Evolutionary conservation across 306 rosid genomes (phyloP).

Genomic region (Pyrus bretschneideri): DNA sequence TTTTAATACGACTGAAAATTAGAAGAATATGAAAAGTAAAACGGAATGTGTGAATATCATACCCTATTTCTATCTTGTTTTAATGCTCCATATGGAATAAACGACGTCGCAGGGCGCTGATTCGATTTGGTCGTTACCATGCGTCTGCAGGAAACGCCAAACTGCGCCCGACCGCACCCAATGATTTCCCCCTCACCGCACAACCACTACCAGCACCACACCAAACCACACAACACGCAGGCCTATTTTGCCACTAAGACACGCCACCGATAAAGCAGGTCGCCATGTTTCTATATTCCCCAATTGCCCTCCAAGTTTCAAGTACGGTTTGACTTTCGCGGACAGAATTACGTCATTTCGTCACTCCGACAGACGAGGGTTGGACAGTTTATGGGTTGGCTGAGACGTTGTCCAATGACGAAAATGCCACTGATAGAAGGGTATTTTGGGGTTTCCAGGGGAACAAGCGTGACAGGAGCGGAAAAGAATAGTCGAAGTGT

Average conservation of each 20-base stretch:
- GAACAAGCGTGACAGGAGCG: constrained; percentile 1
- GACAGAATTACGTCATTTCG: not conserved
- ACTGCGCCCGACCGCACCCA: constrained; percentile 14
- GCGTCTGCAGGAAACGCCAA: constrained; percentile 22
- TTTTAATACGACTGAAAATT: rapidly evolving
- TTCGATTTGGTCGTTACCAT: not conserved
- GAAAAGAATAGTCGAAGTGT: constrained; percentile 20
- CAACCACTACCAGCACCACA: constrained; percentile 46
- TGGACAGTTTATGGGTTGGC: not conserved
- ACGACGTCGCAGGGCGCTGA: constrained; percentile 16
- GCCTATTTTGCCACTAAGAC: constrained; percentile 58
- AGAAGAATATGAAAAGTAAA: too few relatives aligned
- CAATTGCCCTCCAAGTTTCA: constrained; percentile 15
- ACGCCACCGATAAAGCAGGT: constrained; percentile 57
- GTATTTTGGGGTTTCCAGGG: constrained; percentile 25
- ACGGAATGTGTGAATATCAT: rapidly evolving
- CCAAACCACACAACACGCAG: constrained; percentile 34
- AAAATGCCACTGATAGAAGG: constrained; percentile 19
- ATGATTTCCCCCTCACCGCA: constrained; percentile 13
- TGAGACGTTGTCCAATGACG: not conserved
- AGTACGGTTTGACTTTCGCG: constrained; percentile 13
- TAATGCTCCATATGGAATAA: not conserved
- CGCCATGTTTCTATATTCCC: constrained; percentile 10
- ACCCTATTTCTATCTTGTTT: not conserved
- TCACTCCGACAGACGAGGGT: too few relatives aligned